These are phyloP conservation scores for Ogataea nonfermentans DNA, from an alignment of 805 yeast species.

Conservation along the genomic window DNA sequence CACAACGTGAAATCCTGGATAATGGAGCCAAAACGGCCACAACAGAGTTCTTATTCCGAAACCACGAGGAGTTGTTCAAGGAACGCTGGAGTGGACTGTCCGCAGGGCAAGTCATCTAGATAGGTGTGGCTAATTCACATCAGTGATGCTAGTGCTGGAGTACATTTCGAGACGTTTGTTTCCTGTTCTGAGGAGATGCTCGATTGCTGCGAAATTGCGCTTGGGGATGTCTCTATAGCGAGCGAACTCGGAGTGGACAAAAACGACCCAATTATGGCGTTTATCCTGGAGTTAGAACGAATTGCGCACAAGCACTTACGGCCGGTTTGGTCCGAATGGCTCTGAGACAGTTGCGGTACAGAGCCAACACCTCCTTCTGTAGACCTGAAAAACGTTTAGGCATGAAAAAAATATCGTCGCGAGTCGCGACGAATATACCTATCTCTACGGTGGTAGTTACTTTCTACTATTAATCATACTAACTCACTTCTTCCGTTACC, in stretches of 20 bases:
- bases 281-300: conserved; percentile 24
- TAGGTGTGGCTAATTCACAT: conserved; percentile 42
- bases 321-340: conserved; percentile 45
- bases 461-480: conserved; percentile 5
- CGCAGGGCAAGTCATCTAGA: neutral
- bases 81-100: conserved; percentile 5
- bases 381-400: conserved; percentile 40
- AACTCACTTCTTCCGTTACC: conserved; percentile 15
- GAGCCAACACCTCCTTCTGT: conserved; percentile 49
- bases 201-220: conserved; percentile 82
- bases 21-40: conserved; percentile 77
- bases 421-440: neutral
- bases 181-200: conserved; percentile 79
- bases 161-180: conserved; percentile 69
- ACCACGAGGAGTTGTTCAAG: conserved; percentile 39
- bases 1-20: conserved; percentile 80
- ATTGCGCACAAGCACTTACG: conserved; percentile 26
- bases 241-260: conserved; percentile 53
- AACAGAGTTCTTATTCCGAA: conserved; percentile 66
- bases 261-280: conserved; percentile 33
- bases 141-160: conserved; percentile 66
- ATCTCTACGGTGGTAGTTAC: neutral
- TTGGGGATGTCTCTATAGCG: conserved; percentile 58
- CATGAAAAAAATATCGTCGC: conserved; percentile 11
- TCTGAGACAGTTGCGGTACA: conserved; percentile 49